phyloP scores from a whole-genome alignment of 2,329 filamentous ascomycete species.

The Sclerotinia spermophila region DNA sequence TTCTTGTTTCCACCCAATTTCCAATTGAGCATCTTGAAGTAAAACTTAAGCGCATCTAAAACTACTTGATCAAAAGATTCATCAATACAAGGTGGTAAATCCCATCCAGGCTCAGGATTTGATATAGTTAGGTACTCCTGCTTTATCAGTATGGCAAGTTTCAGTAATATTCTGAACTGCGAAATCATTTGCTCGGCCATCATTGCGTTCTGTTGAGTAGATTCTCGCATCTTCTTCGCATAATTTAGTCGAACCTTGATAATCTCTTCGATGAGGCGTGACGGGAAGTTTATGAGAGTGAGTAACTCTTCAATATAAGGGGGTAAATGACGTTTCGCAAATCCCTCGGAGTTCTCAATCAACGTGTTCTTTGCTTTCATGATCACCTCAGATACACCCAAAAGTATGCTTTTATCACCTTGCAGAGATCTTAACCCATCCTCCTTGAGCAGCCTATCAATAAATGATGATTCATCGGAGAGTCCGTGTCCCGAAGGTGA shows the following conservation, averaged over 20 bases:
- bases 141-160: slow-evolving; percentile 89
- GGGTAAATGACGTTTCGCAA: slow-evolving; percentile 84
- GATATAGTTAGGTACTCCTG: slow-evolving; percentile 80
- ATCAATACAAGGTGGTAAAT: slow-evolving; percentile 91
- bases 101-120: slow-evolving; percentile 87
- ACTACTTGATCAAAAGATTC: slow-evolving; percentile 93
- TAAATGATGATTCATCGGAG: slow-evolving; percentile 85
- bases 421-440: slow-evolving; percentile 91
- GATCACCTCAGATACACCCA: slow-evolving; percentile 80
- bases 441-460: slow-evolving; percentile 92
- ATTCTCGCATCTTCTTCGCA: slow-evolving; percentile 92
- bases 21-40: slow-evolving; percentile 98
- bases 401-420: slow-evolving; percentile 80
- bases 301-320: slow-evolving; percentile 96
- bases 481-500: slow-evolving; percentile 69
- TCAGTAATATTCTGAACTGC: slow-evolving; percentile 90
- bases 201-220: slow-evolving; percentile 84
- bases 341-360: slow-evolving; percentile 79
- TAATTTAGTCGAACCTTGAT: slow-evolving; percentile 89
- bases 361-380: slow-evolving; percentile 89
- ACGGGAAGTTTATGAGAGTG: slow-evolving; percentile 95
- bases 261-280: slow-evolving; percentile 91
- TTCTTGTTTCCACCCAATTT: slow-evolving; percentile 97
- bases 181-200: slow-evolving; percentile 98
- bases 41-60: slow-evolving; percentile 90